Evolutionary conservation across 177 flowering plant genomes (phyloP).

Genomic region (Vitis hybrid): DNA sequence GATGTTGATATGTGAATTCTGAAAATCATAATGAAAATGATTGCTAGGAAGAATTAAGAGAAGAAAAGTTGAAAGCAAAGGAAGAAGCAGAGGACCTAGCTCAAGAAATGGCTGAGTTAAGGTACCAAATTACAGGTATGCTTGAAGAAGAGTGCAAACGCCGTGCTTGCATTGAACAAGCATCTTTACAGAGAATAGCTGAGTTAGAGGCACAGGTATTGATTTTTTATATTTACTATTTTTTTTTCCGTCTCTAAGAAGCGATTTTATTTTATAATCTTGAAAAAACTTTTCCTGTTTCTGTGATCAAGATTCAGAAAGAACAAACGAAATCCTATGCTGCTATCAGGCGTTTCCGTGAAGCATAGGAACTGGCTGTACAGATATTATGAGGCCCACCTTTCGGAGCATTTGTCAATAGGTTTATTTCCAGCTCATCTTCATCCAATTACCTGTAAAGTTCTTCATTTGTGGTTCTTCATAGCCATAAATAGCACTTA

Average conservation of each 20-base stretch:
- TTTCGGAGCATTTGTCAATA: slow-evolving; percentile 3
- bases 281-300: background rate
- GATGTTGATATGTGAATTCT: background rate
- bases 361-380: slow-evolving; percentile 27
- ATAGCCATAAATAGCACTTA: background rate
- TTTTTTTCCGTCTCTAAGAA: background rate
- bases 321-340: slow-evolving; percentile 29
- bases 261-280: slow-evolving; percentile 2
- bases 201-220: slow-evolving; percentile 79
- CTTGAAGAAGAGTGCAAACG: slow-evolving; percentile 88
- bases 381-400: slow-evolving; percentile 16
- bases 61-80: slow-evolving; percentile 66
- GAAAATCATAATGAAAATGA: slow-evolving; percentile 2
- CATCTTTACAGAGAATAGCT: slow-evolving; percentile 78
- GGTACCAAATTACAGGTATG: slow-evolving; percentile 70
- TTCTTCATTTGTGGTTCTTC: background rate
- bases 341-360: slow-evolving; percentile 24
- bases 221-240: background rate
- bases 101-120: slow-evolving; percentile 90
- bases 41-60: slow-evolving; percentile 66
- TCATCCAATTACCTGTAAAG: background rate
- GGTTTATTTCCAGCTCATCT: slow-evolving; percentile 9
- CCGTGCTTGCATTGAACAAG: slow-evolving; percentile 80
- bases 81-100: slow-evolving; percentile 85
- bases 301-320: slow-evolving; percentile 34